Conservation (phyloP, 352 stramenopile genomes). For the Plasmopara viticola region DNA sequence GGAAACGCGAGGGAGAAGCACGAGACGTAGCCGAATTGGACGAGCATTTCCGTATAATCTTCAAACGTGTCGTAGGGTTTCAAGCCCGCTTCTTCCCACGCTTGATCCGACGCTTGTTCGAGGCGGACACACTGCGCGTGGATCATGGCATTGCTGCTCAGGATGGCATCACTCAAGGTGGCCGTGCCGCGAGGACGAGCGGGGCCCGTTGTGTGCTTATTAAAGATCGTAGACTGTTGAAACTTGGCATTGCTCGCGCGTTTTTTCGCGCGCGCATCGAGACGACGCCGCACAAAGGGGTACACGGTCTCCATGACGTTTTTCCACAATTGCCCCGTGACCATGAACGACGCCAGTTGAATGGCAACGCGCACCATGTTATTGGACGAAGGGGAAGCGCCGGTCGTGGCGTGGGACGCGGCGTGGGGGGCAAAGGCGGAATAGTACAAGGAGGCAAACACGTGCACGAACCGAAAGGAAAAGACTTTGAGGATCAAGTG, state of each 20-base stretch:
- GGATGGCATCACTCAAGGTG: conserved; percentile 9
- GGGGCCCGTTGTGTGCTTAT: conserved; percentile 12
- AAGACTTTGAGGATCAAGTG: conserved; percentile 98
- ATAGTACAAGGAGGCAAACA: conserved; percentile 96
- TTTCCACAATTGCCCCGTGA: conserved; percentile 91
- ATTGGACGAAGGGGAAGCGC: conserved; percentile 27
- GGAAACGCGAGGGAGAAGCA: conserved; percentile 94
- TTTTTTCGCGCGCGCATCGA: conserved; percentile 47
- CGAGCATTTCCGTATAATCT: conserved; percentile 91
- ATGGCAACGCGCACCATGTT: conserved; percentile 88
- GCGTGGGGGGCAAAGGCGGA: conserved; percentile 81
- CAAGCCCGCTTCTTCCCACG: conserved; percentile 89
- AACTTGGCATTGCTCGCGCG: conserved; percentile 53
- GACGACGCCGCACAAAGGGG: conserved; percentile 51
- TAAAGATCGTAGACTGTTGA: conserved; percentile 58
- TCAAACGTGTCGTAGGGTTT: conserved; percentile 92
- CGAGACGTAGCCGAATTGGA: conserved; percentile 94
- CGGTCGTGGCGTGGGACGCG: no score
- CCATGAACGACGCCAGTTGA: conserved; percentile 91
- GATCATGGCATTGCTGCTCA: conserved; percentile 52
- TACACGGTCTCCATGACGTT: conserved; percentile 89
- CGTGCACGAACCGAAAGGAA: conserved; percentile 95
- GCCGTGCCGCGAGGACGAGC: conserved; percentile 11
- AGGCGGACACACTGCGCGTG: conserved; percentile 75
- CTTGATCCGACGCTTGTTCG: conserved; percentile 68